Evolutionary conservation across 2,329 filamentous ascomycete species (phyloP), one percentile per base, ranked within the genome.

Genomic region (Fusarium redolens): DNA sequence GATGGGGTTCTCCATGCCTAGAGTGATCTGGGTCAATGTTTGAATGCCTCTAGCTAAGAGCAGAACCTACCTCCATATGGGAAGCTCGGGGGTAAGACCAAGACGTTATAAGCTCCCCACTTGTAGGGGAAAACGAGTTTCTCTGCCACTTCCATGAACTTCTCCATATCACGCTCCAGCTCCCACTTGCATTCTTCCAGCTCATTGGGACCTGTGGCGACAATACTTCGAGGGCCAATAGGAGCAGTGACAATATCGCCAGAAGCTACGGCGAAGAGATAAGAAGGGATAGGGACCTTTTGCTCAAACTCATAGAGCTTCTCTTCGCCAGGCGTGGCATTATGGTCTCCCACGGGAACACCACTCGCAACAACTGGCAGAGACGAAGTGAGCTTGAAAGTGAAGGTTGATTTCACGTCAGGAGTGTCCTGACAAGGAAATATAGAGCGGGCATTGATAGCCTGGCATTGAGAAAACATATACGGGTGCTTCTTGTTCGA

Each of bases 381-480:
- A 9, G 92, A 91, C 30, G 95, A 98, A 31, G 91, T 91, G 79
- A 99, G 92, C 78, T 92, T 93, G 85, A 98, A 98, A 71, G 92
- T 91, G 83, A 95, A 95, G 3, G 95, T 97, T n/a, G 93, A 95
- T 86, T 99, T 99, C 78, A 98, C 93, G 81, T 98, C 96, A 6
- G 96, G 96, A 2, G 96, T 98, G 80, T 99, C 96, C 85, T 98
- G 96, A 83, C 96, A 98, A 11, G 96, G 96, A 82, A 98, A 97
- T 69, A 98, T 89, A 52, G 95, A 97, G 68, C 96, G 91, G 47
- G 94, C 94, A 79, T 98, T 95, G 78, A 98, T 98, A 60, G 96
- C 95, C 86, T 99, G 96, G 82, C 95, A 97, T 85, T 98, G 96
- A 48, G 94, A 97, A 85, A 98, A 98, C 91, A 98, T 96, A 83